Conservation (phyloP, 1,139 yeast species). For the Meyerozyma sp. region DNA sequence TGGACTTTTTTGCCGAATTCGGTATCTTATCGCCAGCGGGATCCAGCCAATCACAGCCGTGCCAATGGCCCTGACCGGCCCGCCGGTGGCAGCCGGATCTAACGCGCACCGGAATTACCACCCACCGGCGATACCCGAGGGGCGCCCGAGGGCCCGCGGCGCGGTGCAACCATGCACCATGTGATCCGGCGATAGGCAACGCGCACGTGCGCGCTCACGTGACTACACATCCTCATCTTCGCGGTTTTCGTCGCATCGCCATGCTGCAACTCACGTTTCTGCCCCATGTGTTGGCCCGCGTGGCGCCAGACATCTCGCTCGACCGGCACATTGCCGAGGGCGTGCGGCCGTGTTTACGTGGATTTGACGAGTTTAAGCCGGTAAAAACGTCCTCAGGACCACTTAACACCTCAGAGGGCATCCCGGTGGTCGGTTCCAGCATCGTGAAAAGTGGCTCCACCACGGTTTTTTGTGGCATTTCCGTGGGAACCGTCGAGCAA, state of each 20-base stretch:
- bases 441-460: conserved; percentile 73
- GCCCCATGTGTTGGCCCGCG: conserved; percentile 75
- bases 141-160: no score
- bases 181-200: no score
- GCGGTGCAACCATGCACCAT: no score
- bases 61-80: neutral
- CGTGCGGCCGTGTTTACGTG: conserved; percentile 67
- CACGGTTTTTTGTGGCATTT: conserved; percentile 67
- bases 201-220: neutral
- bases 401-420: conserved; percentile 19
- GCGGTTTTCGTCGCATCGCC: neutral
- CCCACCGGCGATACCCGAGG: neutral
- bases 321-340: conserved; percentile 73
- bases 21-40: no score
- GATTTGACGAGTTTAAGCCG: conserved; percentile 67
- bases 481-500: conserved; percentile 63
- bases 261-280: conserved; percentile 39
- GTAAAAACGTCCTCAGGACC: conserved; percentile 41
- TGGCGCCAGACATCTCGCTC: conserved; percentile 81
- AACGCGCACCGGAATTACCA: no score
- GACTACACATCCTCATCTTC: neutral
- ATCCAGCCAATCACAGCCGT: neutral
- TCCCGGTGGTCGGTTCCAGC: conserved; percentile 59
- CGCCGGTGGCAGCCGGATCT: neutral
- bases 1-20: no score